Conservation (phyloP, 768 basidiomycete species). For the Hemileccinum rubropunctum region DNA sequence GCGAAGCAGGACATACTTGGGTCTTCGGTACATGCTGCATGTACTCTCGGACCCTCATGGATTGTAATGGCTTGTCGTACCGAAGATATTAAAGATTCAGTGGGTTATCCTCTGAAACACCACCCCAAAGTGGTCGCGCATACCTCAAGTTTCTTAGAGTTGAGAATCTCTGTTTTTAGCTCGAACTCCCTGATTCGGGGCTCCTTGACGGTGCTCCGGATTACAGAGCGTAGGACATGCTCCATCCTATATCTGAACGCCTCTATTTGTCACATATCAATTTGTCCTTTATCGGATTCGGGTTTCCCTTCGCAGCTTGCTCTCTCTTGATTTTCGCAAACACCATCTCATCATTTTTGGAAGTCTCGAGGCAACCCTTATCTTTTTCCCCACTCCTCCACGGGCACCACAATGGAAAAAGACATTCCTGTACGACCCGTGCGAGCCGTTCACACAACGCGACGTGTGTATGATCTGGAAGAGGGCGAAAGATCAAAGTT, state of each 20-base stretch:
- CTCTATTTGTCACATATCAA: constrained; percentile 95
- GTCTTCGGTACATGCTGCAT: constrained; percentile 98
- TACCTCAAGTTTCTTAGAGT: constrained; percentile 96
- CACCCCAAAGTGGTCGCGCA: constrained; percentile 13
- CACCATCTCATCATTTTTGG: constrained; percentile 66
- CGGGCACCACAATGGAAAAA: constrained; percentile 81
- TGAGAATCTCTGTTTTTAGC: constrained; percentile 91
- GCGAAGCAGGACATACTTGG: constrained; percentile 85
- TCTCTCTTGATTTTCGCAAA: constrained; percentile 72
- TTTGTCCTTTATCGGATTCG: constrained; percentile 82
- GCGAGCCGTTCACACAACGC: constrained; percentile 94
- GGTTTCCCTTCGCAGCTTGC: constrained; percentile 55
- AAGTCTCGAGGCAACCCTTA: constrained; percentile 64
- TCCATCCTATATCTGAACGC: constrained; percentile 98
- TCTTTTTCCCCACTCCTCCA: constrained; percentile 68
- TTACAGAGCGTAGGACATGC: constrained; percentile 88
- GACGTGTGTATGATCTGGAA: constrained; percentile 87
- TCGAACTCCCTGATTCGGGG: constrained; percentile 90
- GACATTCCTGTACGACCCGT: constrained; percentile 93
- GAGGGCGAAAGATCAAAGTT: constrained; percentile 97
- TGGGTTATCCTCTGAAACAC: constrained; percentile 70
- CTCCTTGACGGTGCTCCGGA: constrained; percentile 81
- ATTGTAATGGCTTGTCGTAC: constrained; percentile 93
- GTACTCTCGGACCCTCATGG: constrained; percentile 85
- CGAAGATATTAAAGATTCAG: constrained; percentile 87